Evolutionary conservation across 352 stramenopile genomes (phyloP).

Genomic region (Phytophthora constricta): DNA sequence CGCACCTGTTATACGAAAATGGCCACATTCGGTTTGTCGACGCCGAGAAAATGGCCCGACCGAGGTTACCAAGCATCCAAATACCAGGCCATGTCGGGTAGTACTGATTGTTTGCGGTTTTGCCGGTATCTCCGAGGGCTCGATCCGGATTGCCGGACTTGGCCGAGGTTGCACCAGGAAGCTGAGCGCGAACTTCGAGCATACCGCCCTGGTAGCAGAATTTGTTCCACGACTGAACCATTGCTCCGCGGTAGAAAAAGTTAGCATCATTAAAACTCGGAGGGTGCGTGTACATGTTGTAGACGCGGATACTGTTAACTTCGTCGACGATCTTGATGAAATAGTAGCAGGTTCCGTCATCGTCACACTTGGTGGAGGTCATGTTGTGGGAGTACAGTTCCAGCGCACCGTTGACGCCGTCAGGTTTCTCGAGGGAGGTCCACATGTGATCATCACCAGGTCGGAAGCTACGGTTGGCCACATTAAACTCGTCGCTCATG

Average conservation of each 20-base stretch:
- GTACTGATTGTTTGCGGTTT: slow-evolving; percentile 35
- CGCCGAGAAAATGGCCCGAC: too few species aligned
- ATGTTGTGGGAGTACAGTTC: slow-evolving; percentile 89
- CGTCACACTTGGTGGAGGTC: slow-evolving; percentile 48
- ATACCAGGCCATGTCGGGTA: slow-evolving; percentile 88
- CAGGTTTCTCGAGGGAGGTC: slow-evolving; percentile 85
- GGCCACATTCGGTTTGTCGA: too few species aligned
- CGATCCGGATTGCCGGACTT: slow-evolving; percentile 52
- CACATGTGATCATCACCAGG: slow-evolving; percentile 91
- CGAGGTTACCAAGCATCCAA: too few species aligned
- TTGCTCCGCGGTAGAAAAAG: slow-evolving; percentile 68
- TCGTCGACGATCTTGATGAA: slow-evolving; percentile 49
- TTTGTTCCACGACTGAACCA: too few species aligned
- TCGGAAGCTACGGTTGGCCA: slow-evolving; percentile 65
- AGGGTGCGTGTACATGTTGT: slow-evolving; percentile 61
- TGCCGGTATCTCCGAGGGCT: slow-evolving; percentile 27
- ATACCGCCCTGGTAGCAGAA: slow-evolving; percentile 92
- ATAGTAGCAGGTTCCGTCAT: slow-evolving; percentile 54
- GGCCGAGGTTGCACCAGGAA: slow-evolving; percentile 76
- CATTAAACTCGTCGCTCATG: too few species aligned
- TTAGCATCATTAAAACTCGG: slow-evolving; percentile 33
- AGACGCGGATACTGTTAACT: slow-evolving; percentile 51
- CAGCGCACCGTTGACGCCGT: too few species aligned
- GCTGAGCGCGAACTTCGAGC: slow-evolving; percentile 87
- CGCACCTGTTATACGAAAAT: slow-evolving; percentile 91